Evolutionary conservation across 768 basidiomycete species (phyloP), one percentile per base, ranked within the genome.

Genomic region (Boletellus emodensis): DNA sequence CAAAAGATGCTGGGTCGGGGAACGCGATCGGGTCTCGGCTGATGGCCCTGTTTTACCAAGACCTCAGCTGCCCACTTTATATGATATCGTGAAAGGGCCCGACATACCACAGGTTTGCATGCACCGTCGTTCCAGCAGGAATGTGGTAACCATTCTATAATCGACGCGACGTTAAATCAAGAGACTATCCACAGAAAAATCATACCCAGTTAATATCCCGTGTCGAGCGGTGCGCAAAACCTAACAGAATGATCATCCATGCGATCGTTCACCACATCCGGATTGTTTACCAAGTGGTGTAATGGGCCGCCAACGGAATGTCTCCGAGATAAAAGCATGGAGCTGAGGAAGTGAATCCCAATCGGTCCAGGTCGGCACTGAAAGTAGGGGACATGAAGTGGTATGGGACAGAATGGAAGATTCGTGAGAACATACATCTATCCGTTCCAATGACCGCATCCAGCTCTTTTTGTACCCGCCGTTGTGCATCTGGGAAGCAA

Each of bases 161-260:
- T 22, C 2, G 7, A 10, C 5, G 11, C 36, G 10, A 40, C 0
- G 2, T 32, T n/a, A 32, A 9, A 24, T 28, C 3, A 13, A 75
- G 72, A 71, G 76, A 11, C 74, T 55, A 20, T 14, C 12, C 6
- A 14, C 1, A 18, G 18, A 17, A 24, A 11, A 11, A 36, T n/a
- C 47, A 5, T 26, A 82, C 82, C 79, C 80, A 87, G 20, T 79
- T 62, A 28, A 87, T 75, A 48, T 86, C 84, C 46, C 75, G 77
- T 0, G 82, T 86, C 0, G 83, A 76, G 39, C 77, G 77, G 56
- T 87, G 85, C 0, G 80, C 68, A 47, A 84, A 77, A 0, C 84
- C 61, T 64, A 14, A 15, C 3, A 15, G 26, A 35, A 6, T 1
- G 3, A 30, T 37, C 4, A 18, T 26, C 3, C 6, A 17, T 18